These are phyloP conservation scores for Hypholoma sublateritium DNA, from an alignment of 768 basidiomycete genomes.

Conservation along the genomic window DNA sequence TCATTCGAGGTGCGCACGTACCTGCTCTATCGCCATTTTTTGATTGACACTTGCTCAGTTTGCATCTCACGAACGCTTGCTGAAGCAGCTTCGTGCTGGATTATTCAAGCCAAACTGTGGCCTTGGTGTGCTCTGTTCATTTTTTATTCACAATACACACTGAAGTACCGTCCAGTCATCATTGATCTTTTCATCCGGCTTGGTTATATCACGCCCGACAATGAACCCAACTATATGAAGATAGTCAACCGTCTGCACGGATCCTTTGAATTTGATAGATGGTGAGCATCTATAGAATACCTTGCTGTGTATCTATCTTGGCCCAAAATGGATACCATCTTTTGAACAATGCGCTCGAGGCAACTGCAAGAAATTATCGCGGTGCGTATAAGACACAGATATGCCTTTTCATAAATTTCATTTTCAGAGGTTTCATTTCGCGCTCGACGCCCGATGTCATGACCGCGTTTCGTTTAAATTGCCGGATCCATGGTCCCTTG, in stretches of 20 bases:
- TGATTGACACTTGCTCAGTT: constrained; percentile 45
- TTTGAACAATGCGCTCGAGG: no score
- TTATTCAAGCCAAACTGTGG: constrained; percentile 95
- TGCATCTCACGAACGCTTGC: constrained; percentile 59
- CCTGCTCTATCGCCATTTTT: background rate
- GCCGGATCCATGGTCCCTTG: background rate
- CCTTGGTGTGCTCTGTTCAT: constrained; percentile 44
- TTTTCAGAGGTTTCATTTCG: no score
- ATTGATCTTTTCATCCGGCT: constrained; percentile 89
- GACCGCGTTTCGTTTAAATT: no score
- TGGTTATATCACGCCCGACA: constrained; percentile 84
- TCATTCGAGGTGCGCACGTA: constrained; percentile 68
- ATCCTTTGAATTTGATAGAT: constrained; percentile 61
- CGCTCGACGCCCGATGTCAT: no score
- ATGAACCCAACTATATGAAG: constrained; percentile 80
- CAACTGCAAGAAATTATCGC: no score
- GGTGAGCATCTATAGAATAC: constrained; percentile 24
- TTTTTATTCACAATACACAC: background rate
- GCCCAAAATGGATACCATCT: background rate
- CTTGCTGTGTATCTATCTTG: background rate
- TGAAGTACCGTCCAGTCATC: constrained; percentile 49
- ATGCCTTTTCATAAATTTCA: no score
- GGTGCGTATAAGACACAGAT: no score
- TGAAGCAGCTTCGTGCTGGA: constrained; percentile 60
- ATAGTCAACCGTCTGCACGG: constrained; percentile 77